Percentiles rank a stretch among this genome's conserved stretches.
These are phyloP conservation scores for Boletales sp. DNA, from an alignment of 768 basidiomycete genomes.

Conservation along the genomic window DNA sequence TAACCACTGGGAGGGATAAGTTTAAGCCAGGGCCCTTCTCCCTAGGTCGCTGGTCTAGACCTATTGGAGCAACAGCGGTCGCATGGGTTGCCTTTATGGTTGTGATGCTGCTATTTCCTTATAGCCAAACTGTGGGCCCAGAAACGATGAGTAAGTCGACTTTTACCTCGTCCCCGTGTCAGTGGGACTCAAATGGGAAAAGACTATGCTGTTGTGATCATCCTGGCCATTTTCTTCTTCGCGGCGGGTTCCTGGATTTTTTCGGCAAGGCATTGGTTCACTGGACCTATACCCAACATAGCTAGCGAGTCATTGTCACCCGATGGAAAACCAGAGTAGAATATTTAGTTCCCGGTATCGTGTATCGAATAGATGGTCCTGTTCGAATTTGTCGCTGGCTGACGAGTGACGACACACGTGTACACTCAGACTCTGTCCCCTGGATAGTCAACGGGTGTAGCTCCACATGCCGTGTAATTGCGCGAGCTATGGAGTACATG, in stretches of 20 bases:
- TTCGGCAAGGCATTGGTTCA: constrained; percentile 30
- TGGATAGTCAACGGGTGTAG: too few species aligned
- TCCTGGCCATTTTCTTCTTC: constrained; percentile 26
- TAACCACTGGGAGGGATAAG: constrained; percentile 27
- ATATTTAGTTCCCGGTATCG: neutral
- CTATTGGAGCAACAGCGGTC: constrained; percentile 28
- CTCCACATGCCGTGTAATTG: too few species aligned
- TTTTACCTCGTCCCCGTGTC: neutral
- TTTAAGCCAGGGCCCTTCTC: constrained; percentile 34
- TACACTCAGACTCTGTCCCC: too few species aligned
- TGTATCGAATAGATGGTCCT: too few species aligned
- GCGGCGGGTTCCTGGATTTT: constrained; percentile 30
- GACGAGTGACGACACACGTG: too few species aligned
- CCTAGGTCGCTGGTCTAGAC: constrained; percentile 29
- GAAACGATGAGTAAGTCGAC: neutral
- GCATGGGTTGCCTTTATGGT: constrained; percentile 35
- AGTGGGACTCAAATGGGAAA: neutral
- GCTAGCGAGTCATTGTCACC: constrained; percentile 7
- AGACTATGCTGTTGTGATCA: constrained; percentile 20
- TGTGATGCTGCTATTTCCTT: constrained; percentile 35
- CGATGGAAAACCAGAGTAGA: constrained; percentile 1
- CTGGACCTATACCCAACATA: constrained; percentile 28
- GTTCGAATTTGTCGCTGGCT: too few species aligned
- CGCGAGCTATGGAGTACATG: too few species aligned
- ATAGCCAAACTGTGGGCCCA: neutral